A percentile compares a stretch with the other conserved stretches of the same genome.
phyloP scores from a whole-genome alignment of 2,329 filamentous ascomycete species.

The Colletotrichum sp. region DNA sequence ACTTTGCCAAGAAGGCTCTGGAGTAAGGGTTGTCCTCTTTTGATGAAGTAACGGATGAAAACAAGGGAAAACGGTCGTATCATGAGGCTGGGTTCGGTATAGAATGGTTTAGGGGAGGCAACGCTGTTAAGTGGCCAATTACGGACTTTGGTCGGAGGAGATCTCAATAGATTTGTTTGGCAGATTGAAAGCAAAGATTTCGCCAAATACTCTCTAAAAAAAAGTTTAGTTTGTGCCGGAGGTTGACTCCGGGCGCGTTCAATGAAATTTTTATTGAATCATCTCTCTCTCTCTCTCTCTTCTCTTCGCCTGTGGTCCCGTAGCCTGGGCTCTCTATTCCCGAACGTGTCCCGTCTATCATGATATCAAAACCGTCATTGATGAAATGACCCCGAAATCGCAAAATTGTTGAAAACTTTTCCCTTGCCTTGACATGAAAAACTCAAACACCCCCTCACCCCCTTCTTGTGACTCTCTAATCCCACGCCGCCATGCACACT shows the following conservation, averaged over 20 bases:
- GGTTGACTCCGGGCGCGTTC: conserved; percentile 4
- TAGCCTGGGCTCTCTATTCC: not conserved
- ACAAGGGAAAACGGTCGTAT: not conserved
- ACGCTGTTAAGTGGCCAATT: not conserved
- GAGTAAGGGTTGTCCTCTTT: conserved; percentile 42
- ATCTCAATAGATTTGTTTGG: not conserved
- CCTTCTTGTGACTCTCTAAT: not conserved
- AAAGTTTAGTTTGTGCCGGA: conserved; percentile 1
- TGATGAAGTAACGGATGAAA: not conserved
- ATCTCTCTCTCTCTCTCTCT: not conserved
- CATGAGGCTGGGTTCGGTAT: not conserved
- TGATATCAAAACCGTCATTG: not conserved
- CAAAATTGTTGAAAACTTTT: not conserved
- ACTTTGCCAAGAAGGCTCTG: conserved; percentile 83
- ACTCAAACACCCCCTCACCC: not conserved
- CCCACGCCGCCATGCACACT: not conserved
- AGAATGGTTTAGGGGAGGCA: not conserved
- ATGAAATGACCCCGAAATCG: not conserved
- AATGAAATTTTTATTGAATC: conserved; percentile 8
- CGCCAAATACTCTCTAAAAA: not conserved
- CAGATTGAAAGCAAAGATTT: not conserved
- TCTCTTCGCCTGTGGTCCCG: not conserved
- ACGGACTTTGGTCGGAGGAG: not conserved
- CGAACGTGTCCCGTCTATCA: not conserved
- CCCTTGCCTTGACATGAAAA: not conserved